Conservation (phyloP, 768 basidiomycete genomes). For the Cyclocybe cylindracea region DNA sequence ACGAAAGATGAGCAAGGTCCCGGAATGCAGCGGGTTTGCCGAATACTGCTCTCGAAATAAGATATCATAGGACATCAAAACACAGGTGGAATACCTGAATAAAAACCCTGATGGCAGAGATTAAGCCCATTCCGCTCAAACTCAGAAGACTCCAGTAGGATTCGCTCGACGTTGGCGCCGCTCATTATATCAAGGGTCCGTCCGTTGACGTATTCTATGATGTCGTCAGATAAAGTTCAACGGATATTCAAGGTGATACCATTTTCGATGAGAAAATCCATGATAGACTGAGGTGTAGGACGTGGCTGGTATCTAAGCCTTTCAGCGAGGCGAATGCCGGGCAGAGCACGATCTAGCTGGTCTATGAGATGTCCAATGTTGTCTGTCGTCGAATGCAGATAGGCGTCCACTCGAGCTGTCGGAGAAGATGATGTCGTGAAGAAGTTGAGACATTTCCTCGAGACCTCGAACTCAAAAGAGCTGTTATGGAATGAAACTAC, state of each 20-base stretch:
- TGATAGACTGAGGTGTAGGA: slow-evolving; percentile 43
- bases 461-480: slow-evolving; percentile 45
- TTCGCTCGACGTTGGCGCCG: slow-evolving; percentile 41
- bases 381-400: neutral
- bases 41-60: slow-evolving; percentile 40
- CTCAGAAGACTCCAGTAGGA: slow-evolving; percentile 50
- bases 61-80: slow-evolving; percentile 1
- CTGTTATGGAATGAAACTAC: slow-evolving; percentile 39
- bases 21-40: slow-evolving; percentile 51
- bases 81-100: slow-evolving; percentile 36
- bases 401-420: neutral
- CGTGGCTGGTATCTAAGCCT: slow-evolving; percentile 32
- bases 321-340: slow-evolving; percentile 49
- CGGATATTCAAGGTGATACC: slow-evolving; percentile 21
- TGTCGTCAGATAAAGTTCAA: neutral
- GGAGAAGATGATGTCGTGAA: slow-evolving; percentile 14
- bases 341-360: slow-evolving; percentile 42
- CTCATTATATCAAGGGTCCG: slow-evolving; percentile 46
- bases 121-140: slow-evolving; percentile 51
- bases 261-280: slow-evolving; percentile 36
- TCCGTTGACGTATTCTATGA: slow-evolving; percentile 48
- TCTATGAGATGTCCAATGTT: slow-evolving; percentile 36
- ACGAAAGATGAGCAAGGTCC: slow-evolving; percentile 49
- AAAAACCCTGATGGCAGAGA: slow-evolving; percentile 40
- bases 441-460: slow-evolving; percentile 33